Percentiles rank a stretch among this genome's conserved stretches.
Evolutionary conservation across 2,329 filamentous ascomycete genomes (phyloP).

Genomic region (Ophiognomonia clavigignenti-juglandacearum): DNA sequence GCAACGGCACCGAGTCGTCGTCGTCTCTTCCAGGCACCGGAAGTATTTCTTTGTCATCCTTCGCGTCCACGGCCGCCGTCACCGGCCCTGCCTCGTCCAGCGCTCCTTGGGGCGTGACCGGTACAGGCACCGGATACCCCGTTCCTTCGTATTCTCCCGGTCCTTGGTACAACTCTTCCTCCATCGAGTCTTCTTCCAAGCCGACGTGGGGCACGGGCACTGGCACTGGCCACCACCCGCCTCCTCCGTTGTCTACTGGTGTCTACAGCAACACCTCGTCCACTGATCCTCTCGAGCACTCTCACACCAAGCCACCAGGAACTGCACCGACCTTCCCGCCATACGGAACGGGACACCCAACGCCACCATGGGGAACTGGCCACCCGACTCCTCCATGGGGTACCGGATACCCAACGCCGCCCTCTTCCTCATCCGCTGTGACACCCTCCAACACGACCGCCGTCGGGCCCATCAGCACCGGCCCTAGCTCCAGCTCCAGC

Average conservation of each 20-base stretch:
- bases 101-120: no score
- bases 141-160: no score
- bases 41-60: not conserved
- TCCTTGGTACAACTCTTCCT: no score
- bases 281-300: not conserved
- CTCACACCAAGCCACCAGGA: not conserved
- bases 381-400: not conserved
- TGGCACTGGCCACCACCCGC: not conserved
- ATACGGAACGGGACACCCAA: not conserved
- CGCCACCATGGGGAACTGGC: not conserved
- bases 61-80: not conserved
- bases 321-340: not conserved
- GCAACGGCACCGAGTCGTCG: conserved; percentile 7
- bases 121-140: no score
- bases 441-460: no score
- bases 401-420: no score
- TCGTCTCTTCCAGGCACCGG: conserved; percentile 8
- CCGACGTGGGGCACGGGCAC: not conserved
- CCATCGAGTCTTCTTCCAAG: not conserved
- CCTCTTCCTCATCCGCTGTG: no score
- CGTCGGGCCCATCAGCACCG: no score
- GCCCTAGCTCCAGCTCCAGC: no score
- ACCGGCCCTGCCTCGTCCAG: no score
- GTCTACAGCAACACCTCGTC: conserved; percentile 8
- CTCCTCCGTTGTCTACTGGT: not conserved